Conservation (phyloP, 768 basidiomycete genomes). For the Mycena haematopus region DNA sequence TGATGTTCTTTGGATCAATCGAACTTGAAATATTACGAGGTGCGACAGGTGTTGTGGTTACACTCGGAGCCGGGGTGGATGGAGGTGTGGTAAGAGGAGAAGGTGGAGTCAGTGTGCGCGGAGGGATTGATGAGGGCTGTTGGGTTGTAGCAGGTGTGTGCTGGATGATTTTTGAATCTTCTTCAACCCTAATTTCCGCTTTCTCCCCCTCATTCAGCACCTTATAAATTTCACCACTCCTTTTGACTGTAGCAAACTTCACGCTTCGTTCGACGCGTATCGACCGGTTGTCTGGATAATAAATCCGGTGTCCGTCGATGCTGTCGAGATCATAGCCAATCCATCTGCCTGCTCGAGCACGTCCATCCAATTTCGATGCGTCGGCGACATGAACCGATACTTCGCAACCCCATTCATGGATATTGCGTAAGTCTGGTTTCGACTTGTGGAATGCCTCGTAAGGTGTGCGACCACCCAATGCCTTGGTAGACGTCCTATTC, state of each 20-base stretch:
- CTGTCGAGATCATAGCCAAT: constrained; percentile 42
- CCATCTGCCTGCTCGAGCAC: constrained; percentile 37
- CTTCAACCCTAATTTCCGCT: constrained; percentile 6
- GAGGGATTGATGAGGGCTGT: neutral
- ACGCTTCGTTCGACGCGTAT: neutral
- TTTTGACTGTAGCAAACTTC: neutral
- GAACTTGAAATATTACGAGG: constrained; percentile 15
- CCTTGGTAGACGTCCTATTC: constrained; percentile 34
- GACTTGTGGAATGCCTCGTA: constrained; percentile 28
- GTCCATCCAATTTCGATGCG: constrained; percentile 35
- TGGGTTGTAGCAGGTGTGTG: constrained; percentile 19
- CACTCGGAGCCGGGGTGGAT: neutral
- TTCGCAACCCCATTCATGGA: constrained; percentile 18
- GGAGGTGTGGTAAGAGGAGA: constrained; percentile 22
- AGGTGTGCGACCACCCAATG: constrained; percentile 29
- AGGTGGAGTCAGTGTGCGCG: neutral
- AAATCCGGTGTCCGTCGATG: constrained; percentile 35
- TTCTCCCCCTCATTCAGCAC: constrained; percentile 31
- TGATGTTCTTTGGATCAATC: constrained; percentile 19
- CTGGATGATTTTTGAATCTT: constrained; percentile 22
- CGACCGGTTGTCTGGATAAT: neutral
- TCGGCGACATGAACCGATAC: constrained; percentile 30
- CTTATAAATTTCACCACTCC: constrained; percentile 13
- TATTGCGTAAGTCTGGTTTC: constrained; percentile 31
- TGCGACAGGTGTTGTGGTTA: neutral